Percentiles rank a stretch among this genome's conserved stretches.
Evolutionary conservation across 2,329 filamentous ascomycete species (phyloP).

Genomic region (Alternaria sp.): DNA sequence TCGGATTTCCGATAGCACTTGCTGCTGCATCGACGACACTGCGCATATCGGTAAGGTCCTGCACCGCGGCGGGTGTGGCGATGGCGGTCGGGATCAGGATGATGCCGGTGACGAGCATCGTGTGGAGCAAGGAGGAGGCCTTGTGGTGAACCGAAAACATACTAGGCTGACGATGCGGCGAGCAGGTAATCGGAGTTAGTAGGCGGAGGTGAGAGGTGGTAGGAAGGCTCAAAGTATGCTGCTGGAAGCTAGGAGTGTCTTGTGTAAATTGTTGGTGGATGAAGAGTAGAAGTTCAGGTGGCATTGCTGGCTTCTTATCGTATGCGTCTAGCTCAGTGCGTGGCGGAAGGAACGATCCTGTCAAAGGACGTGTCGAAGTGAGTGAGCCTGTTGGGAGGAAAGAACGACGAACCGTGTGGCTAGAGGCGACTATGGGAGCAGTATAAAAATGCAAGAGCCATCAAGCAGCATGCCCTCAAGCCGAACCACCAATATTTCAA

Average conservation of each 20-base stretch:
- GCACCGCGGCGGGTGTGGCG: slow-evolving; percentile 36
- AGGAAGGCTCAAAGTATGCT: slow-evolving; percentile 14
- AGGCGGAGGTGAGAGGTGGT: slow-evolving; percentile 6
- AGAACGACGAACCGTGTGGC: not conserved
- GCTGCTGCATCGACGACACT: slow-evolving; percentile 37
- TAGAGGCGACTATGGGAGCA: not conserved
- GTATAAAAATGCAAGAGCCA: not conserved
- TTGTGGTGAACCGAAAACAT: slow-evolving; percentile 12
- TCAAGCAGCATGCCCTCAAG: no score
- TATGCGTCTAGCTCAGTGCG: not conserved
- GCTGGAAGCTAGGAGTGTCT: slow-evolving; percentile 23
- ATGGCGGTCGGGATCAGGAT: slow-evolving; percentile 32
- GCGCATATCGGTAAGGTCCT: slow-evolving; percentile 38
- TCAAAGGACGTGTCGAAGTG: not conserved
- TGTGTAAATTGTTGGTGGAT: slow-evolving; percentile 16
- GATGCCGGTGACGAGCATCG: slow-evolving; percentile 38
- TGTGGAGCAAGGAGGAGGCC: slow-evolving; percentile 6
- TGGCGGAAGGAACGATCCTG: not conserved
- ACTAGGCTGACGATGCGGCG: slow-evolving; percentile 8
- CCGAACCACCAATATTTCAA: no score
- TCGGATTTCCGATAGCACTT: slow-evolving; percentile 33
- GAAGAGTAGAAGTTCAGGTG: not conserved
- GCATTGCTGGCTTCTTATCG: not conserved
- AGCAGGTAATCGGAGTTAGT: slow-evolving; percentile 1
- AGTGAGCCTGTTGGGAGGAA: not conserved